Evolutionary conservation across 257 asterid species (phyloP), one percentile per base, ranked within the genome.

Genomic region (Gynochthodes officinalis): DNA sequence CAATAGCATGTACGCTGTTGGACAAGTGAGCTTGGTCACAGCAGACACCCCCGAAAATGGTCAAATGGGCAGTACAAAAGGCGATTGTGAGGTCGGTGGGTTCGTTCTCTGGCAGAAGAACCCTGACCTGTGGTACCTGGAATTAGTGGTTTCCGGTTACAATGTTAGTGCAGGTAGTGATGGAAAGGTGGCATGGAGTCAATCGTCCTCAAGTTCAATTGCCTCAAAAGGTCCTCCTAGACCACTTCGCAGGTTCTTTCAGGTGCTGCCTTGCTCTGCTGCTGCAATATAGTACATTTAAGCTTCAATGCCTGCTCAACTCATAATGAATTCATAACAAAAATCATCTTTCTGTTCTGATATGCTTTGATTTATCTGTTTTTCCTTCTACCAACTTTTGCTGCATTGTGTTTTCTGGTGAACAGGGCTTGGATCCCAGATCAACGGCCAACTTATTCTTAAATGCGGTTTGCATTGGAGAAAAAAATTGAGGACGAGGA

Each of bases 61-160:
- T 14, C 79, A 82, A 52, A 48, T 23, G 27, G 25, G 64, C 25
- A 69, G 44, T 25, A 59, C 70, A 1, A 80, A 46, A 46, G 71
- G 76, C 25, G 77, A 66, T 32, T 69, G 83, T 8, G 97, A 89
- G 77, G 83, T 86, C 0, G 99, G 99, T 3, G 98, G 99, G 0
- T 94, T 91, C 58, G 99, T 91, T 68, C 75, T 94, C 0, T 94
- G 99, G 99, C 97, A 88, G 72, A 91, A 82, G 90, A 94, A 87
- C 72, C 98, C 99, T 11, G 92, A 94, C 72, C 67, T 91, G 4
- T 94, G 99, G 99, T 89, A 80, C 82, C 91, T 94, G 8, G 99
- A 94, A 58, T 88, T 94, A 48, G 88, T 85, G 2, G 89, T 94
- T 48, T 88, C 97, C 0, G 90, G 92, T 48, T 71, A 78, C 82